Evolutionary conservation across 2,329 filamentous ascomycete genomes (phyloP).

Genomic region (Colletotrichum australisinense): DNA sequence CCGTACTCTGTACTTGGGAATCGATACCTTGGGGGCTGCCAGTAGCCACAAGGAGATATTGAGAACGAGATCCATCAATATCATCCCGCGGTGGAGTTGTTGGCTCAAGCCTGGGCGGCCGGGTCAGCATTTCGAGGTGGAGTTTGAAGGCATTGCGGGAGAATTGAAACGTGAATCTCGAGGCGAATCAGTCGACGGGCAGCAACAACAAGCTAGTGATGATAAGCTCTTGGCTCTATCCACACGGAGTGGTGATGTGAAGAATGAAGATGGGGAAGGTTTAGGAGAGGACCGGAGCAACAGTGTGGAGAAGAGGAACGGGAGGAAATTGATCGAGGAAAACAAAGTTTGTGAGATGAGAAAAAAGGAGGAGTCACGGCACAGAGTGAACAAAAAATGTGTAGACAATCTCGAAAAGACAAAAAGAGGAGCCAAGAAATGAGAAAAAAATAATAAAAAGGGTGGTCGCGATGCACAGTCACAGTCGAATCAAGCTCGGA

Average conservation of each 20-base stretch:
- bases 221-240: neutral
- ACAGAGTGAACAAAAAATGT: neutral
- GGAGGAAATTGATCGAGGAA: neutral
- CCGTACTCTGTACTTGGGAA: neutral
- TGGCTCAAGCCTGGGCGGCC: neutral
- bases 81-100: neutral
- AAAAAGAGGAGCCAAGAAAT: neutral
- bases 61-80: neutral
- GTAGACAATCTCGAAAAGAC: neutral
- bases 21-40: neutral
- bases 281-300: neutral
- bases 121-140: neutral
- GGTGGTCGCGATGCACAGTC: neutral
- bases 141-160: neutral
- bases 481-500: constrained; percentile 32
- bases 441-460: neutral
- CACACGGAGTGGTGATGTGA: neutral
- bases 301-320: neutral
- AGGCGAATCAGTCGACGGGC: neutral
- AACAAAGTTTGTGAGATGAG: constrained; percentile 3
- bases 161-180: neutral
- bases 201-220: neutral
- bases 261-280: neutral
- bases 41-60: neutral
- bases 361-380: neutral